These are phyloP conservation scores for Tolypocladium guangdongense DNA, from an alignment of 2,329 filamentous ascomycete species.

Conservation along the genomic window DNA sequence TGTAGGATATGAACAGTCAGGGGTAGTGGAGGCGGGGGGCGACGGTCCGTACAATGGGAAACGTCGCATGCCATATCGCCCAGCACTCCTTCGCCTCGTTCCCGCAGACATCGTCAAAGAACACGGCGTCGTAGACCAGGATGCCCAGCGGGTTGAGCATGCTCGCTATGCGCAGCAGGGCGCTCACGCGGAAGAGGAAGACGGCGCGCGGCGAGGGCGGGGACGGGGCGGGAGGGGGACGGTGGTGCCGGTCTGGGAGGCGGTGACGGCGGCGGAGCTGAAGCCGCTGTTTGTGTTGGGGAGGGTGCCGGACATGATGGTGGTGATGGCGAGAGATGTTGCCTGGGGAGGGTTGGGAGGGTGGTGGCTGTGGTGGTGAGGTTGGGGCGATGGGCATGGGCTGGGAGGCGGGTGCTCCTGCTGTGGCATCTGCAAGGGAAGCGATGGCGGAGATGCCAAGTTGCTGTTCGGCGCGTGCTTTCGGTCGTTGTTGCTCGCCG, in stretches of 20 bases:
- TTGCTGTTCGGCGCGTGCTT: no score
- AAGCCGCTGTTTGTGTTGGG: neutral
- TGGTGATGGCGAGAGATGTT: neutral
- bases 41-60: neutral
- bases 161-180: neutral
- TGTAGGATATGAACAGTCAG: no score
- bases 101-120: neutral
- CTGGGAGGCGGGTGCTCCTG: neutral
- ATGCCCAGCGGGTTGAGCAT: neutral
- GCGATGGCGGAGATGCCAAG: no score
- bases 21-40: no score
- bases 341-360: neutral
- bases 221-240: neutral
- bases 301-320: neutral
- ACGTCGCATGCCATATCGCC: neutral
- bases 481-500: no score
- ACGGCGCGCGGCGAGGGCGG: neutral
- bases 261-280: neutral
- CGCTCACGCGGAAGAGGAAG: neutral
- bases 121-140: neutral
- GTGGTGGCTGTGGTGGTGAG: neutral
- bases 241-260: neutral
- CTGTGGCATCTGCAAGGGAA: neutral
- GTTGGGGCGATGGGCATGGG: neutral
- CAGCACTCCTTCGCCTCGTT: neutral